These are phyloP conservation scores for Blastobotrys muscicola DNA, from an alignment of 805 yeast genomes.

Conservation along the genomic window DNA sequence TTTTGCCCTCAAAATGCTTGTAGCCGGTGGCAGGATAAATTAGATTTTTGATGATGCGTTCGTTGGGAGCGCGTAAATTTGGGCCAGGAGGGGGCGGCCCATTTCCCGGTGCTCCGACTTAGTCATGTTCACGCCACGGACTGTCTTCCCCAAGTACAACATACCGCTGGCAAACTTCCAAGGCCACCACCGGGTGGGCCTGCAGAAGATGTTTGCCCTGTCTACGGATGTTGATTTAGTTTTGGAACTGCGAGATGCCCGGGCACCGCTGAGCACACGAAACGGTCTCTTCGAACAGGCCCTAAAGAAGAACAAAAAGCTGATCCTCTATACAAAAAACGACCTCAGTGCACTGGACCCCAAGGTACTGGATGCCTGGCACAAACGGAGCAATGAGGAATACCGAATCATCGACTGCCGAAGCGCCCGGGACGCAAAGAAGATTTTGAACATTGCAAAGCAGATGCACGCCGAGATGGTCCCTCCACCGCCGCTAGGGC, in stretches of 20 bases:
- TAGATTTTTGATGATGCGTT: too few relatives aligned
- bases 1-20: too few relatives aligned
- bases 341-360: slow-evolving; percentile 47
- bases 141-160: slow-evolving; percentile 62
- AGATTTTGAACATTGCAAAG: slow-evolving; percentile 41
- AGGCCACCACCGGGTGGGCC: slow-evolving; percentile 82
- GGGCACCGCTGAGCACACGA: slow-evolving; percentile 82
- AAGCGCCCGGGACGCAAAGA: slow-evolving; percentile 38
- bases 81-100: too few relatives aligned
- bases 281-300: slow-evolving; percentile 70
- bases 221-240: slow-evolving; percentile 77
- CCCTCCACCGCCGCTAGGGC: slow-evolving; percentile 79
- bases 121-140: slow-evolving; percentile 52
- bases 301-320: slow-evolving; percentile 41
- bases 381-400: slow-evolving; percentile 30
- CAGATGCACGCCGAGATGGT: slow-evolving; percentile 34
- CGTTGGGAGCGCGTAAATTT: too few relatives aligned
- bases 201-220: slow-evolving; percentile 52
- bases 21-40: too few relatives aligned
- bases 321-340: slow-evolving; percentile 69
- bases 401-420: slow-evolving; percentile 54
- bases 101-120: too few relatives aligned
- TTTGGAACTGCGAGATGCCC: slow-evolving; percentile 74
- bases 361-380: slow-evolving; percentile 39
- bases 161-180: slow-evolving; percentile 70